These are phyloP conservation scores for Balakata baccata DNA, from an alignment of 345 rosid species.

Conservation along the genomic window DNA sequence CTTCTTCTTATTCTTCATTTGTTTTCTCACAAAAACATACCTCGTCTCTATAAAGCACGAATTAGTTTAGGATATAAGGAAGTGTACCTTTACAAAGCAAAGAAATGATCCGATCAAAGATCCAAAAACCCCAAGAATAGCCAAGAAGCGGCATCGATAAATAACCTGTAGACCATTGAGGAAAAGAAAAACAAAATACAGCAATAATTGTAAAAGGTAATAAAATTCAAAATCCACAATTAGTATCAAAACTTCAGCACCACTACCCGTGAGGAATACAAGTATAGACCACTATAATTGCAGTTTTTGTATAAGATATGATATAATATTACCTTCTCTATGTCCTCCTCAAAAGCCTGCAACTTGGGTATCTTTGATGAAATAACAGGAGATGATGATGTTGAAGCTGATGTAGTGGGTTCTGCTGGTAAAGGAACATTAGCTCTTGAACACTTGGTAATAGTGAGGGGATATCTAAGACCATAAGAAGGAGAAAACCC, in stretches of 20 bases:
- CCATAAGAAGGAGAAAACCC: background rate
- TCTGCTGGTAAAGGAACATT: conserved; percentile 13
- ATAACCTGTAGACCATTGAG: conserved; percentile 39
- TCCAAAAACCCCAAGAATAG: conserved; percentile 59
- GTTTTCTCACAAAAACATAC: background rate
- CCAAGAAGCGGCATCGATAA: conserved; percentile 55
- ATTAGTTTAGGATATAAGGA: background rate
- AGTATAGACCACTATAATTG: too few species aligned
- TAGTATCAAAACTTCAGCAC: background rate
- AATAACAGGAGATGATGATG: conserved; percentile 28
- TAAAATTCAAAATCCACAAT: background rate
- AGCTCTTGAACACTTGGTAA: conserved; percentile 17
- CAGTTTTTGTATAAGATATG: background rate
- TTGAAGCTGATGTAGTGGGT: conserved; percentile 12
- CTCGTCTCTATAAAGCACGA: background rate
- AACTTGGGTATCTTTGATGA: conserved; percentile 21
- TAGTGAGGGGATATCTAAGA: background rate
- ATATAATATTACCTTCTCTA: conserved; percentile 54
- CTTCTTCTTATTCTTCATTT: too few species aligned
- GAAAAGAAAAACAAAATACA: background rate
- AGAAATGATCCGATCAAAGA: conserved; percentile 69
- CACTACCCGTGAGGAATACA: too few species aligned
- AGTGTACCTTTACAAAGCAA: conserved; percentile 70
- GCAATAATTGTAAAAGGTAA: background rate
- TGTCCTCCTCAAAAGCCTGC: conserved; percentile 48